phyloP scores from a whole-genome alignment of 2,329 filamentous ascomycete species.

The Stagonosporopsis tanaceti region DNA sequence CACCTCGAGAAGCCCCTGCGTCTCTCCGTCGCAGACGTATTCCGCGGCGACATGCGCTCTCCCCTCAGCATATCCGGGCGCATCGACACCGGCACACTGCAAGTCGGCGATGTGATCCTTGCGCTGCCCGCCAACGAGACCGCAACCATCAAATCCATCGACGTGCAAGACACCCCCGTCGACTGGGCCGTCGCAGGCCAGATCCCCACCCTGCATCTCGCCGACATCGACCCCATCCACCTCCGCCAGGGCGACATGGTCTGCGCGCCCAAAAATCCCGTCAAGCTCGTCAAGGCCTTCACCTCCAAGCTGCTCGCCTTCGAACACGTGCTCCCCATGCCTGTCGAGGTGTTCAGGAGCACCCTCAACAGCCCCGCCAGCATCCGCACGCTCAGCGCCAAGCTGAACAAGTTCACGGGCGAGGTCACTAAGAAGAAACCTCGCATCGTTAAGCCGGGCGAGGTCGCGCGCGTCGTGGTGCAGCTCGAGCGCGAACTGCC shows the following conservation, averaged over 20 bases:
- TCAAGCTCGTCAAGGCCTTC: constrained; percentile 76
- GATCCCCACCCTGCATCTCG: constrained; percentile 82
- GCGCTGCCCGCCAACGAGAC: constrained; percentile 83
- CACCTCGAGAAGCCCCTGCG: constrained; percentile 81
- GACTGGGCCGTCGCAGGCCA: constrained; percentile 96
- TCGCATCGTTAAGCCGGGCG: constrained; percentile 80
- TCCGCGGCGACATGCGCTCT: constrained; percentile 78
- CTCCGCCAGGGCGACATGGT: constrained; percentile 82
- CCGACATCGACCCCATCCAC: constrained; percentile 84
- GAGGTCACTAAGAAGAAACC: constrained; percentile 82
- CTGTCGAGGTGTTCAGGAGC: constrained; percentile 87
- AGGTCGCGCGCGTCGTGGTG: constrained; percentile 78
- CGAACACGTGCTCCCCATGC: constrained; percentile 87
- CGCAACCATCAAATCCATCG: constrained; percentile 81
- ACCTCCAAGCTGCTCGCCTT: constrained; percentile 88
- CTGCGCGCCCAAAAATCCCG: constrained; percentile 73
- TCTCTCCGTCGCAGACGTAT: constrained; percentile 87
- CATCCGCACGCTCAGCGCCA: constrained; percentile 74
- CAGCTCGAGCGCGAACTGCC: constrained; percentile 78
- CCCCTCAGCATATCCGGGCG: constrained; percentile 86
- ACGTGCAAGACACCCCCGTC: constrained; percentile 73
- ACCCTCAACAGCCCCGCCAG: constrained; percentile 79
- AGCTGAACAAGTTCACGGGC: constrained; percentile 81
- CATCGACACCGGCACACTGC: constrained; percentile 82
- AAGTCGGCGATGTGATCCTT: constrained; percentile 81